A percentile compares a stretch with the other conserved stretches of the same genome.
Evolutionary conservation across 768 basidiomycete species (phyloP).

Genomic region (Leccinum ochraceum): DNA sequence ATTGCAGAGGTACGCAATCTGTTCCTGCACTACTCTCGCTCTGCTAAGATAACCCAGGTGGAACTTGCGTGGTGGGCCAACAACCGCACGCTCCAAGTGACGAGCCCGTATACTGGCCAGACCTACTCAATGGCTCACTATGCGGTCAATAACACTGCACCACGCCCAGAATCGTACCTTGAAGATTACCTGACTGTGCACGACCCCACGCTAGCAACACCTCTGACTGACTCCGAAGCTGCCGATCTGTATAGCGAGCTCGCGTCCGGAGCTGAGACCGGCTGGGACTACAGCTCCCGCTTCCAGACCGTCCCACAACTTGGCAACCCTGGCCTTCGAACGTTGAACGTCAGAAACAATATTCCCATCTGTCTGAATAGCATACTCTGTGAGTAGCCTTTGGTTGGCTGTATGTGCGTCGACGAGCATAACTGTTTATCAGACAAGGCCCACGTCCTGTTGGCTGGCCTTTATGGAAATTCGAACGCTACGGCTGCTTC

Average conservation of each 20-base stretch:
- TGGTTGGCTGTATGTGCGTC: slow-evolving; percentile 2
- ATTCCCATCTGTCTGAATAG: slow-evolving; percentile 82
- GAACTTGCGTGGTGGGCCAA: slow-evolving; percentile 84
- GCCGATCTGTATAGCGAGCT: slow-evolving; percentile 81
- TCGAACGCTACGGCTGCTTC: slow-evolving; percentile 44
- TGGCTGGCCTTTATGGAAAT: slow-evolving; percentile 61
- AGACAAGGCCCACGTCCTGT: slow-evolving; percentile 65
- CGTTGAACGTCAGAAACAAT: slow-evolving; percentile 67
- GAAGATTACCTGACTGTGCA: slow-evolving; percentile 82
- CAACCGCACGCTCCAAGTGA: slow-evolving; percentile 70
- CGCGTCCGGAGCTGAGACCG: slow-evolving; percentile 85
- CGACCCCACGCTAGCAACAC: slow-evolving; percentile 52
- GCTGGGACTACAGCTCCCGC: slow-evolving; percentile 46
- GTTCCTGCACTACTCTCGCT: neutral
- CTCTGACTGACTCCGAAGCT: slow-evolving; percentile 60
- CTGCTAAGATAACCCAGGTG: slow-evolving; percentile 40
- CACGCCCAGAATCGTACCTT: slow-evolving; percentile 84
- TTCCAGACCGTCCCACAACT: slow-evolving; percentile 40
- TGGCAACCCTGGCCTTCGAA: slow-evolving; percentile 58
- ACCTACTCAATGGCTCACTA: slow-evolving; percentile 72
- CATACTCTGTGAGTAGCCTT: slow-evolving; percentile 65
- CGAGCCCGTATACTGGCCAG: slow-evolving; percentile 66
- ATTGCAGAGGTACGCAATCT: slow-evolving; percentile 65
- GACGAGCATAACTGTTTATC: neutral
- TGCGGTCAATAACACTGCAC: slow-evolving; percentile 79